These are phyloP conservation scores for Chlorencoelia australis DNA, from an alignment of 2,329 filamentous ascomycete species.

Conservation along the genomic window DNA sequence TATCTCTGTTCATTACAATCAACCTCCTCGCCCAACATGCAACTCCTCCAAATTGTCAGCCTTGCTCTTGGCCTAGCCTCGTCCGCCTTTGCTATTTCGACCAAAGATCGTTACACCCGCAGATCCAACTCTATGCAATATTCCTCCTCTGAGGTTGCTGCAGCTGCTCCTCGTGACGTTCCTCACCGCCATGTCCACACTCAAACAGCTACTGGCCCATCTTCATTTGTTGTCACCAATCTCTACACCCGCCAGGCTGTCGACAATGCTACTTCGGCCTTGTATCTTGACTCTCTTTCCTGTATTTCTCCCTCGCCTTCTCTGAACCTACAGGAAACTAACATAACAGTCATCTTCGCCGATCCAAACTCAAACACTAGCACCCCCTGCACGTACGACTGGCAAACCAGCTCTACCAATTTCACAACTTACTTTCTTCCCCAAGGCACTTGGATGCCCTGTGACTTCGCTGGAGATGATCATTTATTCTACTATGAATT, in stretches of 20 bases:
- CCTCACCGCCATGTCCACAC: neutral
- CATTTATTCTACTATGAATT: constrained; percentile 19
- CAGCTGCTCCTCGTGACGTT: neutral
- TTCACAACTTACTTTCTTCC: constrained; percentile 13
- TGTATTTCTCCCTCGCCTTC: constrained; percentile 5
- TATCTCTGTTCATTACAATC: neutral
- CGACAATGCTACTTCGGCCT: neutral
- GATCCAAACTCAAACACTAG: constrained; percentile 24
- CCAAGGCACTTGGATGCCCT: constrained; percentile 9
- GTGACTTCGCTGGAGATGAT: constrained; percentile 6
- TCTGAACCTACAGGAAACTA: neutral
- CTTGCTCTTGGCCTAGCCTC: constrained; percentile 8
- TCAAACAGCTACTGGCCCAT: constrained; percentile 2
- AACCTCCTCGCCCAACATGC: constrained; percentile 6
- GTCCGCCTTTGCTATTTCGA: constrained; percentile 2
- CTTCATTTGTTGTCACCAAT: constrained; percentile 11
- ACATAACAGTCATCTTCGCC: constrained; percentile 17
- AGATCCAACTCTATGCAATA: too few relatives aligned
- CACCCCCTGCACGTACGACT: constrained; percentile 18
- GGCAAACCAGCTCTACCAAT: constrained; percentile 9
- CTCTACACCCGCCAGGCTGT: constrained; percentile 7
- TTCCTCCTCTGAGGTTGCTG: too few relatives aligned
- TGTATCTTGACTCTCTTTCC: constrained; percentile 9
- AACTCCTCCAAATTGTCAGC: constrained; percentile 10
- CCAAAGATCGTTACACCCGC: neutral